Evolutionary conservation across 345 rosid genomes (phyloP).

Genomic region (Sonneratia alba): DNA sequence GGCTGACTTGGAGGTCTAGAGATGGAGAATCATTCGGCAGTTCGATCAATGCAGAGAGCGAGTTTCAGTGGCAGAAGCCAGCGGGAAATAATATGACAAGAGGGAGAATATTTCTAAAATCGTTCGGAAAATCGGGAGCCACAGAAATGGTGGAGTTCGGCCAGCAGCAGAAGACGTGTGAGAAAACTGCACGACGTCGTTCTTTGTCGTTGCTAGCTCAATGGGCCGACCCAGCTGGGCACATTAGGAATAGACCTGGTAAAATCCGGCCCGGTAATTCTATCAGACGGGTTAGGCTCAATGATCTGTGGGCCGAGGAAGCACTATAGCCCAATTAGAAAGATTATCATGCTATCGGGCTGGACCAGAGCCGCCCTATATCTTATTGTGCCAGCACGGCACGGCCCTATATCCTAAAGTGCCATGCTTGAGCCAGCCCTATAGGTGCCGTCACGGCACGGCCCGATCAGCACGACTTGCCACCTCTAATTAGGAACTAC

Average conservation of each 20-base stretch:
- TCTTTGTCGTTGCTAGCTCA: neutral
- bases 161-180: neutral
- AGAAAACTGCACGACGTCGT: neutral
- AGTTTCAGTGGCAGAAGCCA: constrained; percentile 1
- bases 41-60: neutral
- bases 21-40: neutral
- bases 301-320: too few species aligned
- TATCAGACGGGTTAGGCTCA: too few species aligned
- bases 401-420: too few species aligned
- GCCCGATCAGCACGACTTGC: too few species aligned
- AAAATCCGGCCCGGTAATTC: too few species aligned
- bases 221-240: neutral
- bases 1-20: neutral
- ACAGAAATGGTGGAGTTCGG: neutral
- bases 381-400: too few species aligned
- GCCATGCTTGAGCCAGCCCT: too few species aligned
- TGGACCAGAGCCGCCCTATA: too few species aligned
- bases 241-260: neutral
- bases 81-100: neutral
- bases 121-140: neutral
- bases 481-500: too few species aligned
- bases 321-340: too few species aligned
- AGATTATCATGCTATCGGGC: too few species aligned
- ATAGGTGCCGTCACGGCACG: too few species aligned
- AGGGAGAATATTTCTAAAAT: neutral